Evolutionary conservation across 306 rosid species (phyloP).

Genomic region (Prunus dulcis): DNA sequence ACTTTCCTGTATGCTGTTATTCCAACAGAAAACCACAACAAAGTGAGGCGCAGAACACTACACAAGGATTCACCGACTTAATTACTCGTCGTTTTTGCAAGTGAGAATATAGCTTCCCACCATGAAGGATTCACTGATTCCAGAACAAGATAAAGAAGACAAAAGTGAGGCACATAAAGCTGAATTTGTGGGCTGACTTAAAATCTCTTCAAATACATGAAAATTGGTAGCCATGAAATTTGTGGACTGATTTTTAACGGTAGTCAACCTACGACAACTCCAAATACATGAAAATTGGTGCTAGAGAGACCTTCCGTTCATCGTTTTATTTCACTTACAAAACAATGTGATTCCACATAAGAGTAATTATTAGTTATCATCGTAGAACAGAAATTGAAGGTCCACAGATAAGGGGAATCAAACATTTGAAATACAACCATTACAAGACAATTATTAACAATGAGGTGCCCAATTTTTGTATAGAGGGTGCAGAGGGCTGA

Average conservation of each 20-base stretch:
- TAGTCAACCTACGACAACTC: neutral
- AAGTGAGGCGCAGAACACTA: conserved; percentile 24
- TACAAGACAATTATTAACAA: neutral
- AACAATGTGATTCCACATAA: neutral
- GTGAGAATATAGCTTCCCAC: neutral
- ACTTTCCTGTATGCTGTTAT: conserved; percentile 21
- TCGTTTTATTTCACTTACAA: neutral
- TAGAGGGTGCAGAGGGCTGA: neutral
- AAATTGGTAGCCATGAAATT: no score
- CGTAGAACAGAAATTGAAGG: neutral
- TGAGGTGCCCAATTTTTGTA: neutral
- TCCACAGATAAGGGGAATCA: neutral
- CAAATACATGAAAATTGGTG: neutral
- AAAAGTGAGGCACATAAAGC: neutral
- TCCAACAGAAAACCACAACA: conserved; percentile 22
- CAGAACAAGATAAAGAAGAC: neutral
- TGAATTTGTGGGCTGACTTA: neutral
- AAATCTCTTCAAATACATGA: no score
- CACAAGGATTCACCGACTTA: neutral
- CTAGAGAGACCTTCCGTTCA: neutral
- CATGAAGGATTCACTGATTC: neutral
- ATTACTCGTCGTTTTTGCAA: conserved; percentile 27
- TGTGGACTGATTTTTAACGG: neutral
- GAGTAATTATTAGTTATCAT: neutral
- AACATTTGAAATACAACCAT: neutral